Evolutionary conservation across 345 rosid genomes (phyloP), one percentile per base, ranked within the genome.

Genomic region (Lepidium didymum): DNA sequence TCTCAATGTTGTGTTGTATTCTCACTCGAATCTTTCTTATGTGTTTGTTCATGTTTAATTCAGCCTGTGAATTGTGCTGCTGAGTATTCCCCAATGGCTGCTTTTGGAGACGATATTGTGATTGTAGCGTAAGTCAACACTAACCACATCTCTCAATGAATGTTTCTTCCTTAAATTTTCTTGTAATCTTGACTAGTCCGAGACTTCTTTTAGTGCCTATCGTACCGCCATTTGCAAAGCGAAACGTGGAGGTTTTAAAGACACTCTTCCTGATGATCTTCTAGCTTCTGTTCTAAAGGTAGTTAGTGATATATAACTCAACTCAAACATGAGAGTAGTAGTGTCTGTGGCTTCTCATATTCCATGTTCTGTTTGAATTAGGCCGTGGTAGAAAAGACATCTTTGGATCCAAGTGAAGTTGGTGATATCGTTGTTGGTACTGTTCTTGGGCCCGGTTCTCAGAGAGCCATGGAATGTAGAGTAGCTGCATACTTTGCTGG

Each of bases 351-450:
- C 49, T 33, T 14, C 4, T 67, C 33, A 58, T 61, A 27, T 44
- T 47, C 38, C 15, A 58, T 70, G 54, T 25, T 47, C 11, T 45
- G 4, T 42, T 36, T 6, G 25, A 3, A 16, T 54, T 67, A 93
- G 97, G 97, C 94, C 42, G 54, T 93, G 57, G 77, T 93, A 66
- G 91, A 87, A 56, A 87, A 72, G 67, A 85, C 92, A 42, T 82
- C 84, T 25, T 64, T 88, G 81, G 78, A 86, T 71, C 97, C 99
- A 10, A 77, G 81, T 64, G 97, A 93, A 77, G 86, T 93, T 10
- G 97, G 90, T 40, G 98, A 93, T 78, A 90, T 94, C 43, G 88
- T 94, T 36, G 95, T 94, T 19, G 99, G 99, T 50, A 90, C 98
- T 0, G 98, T 93, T 53, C 59, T 88, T 69, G 91, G 96, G 10